Evolutionary conservation across 1,284 basidiomycete species (phyloP).

Genomic region (Phylloporus sp.): DNA sequence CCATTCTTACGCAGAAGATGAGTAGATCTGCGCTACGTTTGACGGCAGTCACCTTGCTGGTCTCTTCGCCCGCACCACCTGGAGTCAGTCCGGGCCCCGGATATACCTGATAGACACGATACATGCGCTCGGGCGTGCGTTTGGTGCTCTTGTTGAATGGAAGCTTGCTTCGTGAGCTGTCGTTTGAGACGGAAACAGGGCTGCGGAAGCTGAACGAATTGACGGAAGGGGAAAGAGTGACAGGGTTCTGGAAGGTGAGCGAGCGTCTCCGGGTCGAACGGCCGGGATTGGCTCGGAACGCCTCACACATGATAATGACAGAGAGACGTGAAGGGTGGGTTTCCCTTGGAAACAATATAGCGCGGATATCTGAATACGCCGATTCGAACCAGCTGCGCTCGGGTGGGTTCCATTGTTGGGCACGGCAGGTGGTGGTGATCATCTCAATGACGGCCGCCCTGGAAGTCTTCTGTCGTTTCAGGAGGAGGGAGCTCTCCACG

Average conservation of each 20-base stretch:
- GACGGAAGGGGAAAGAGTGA: slow-evolving; percentile 20
- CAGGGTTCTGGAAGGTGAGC: slow-evolving; percentile 28
- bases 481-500: slow-evolving; percentile 15
- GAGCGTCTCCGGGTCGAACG: slow-evolving; percentile 16
- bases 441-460: slow-evolving; percentile 16
- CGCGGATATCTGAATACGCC: slow-evolving; percentile 22
- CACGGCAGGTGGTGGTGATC: slow-evolving; percentile 24
- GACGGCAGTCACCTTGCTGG: slow-evolving; percentile 10
- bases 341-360: slow-evolving; percentile 24
- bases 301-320: slow-evolving; percentile 31
- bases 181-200: slow-evolving; percentile 25
- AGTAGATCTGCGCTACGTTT: slow-evolving; percentile 33
- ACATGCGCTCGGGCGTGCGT: slow-evolving; percentile 9
- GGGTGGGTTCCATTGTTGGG: slow-evolving; percentile 24
- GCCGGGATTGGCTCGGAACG: slow-evolving; percentile 5
- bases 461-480: slow-evolving; percentile 23
- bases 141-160: slow-evolving; percentile 25
- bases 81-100: slow-evolving; percentile 1
- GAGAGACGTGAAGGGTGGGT: slow-evolving; percentile 7
- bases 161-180: slow-evolving; percentile 18
- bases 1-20: slow-evolving; percentile 26
- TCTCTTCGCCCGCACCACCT: slow-evolving; percentile 5
- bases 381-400: slow-evolving; percentile 24
- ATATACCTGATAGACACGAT: slow-evolving; percentile 30
- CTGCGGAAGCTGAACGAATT: slow-evolving; percentile 25